phyloP scores from a whole-genome alignment of 495 filamentous ascomycete species.

The Sordaria brevicollis region DNA sequence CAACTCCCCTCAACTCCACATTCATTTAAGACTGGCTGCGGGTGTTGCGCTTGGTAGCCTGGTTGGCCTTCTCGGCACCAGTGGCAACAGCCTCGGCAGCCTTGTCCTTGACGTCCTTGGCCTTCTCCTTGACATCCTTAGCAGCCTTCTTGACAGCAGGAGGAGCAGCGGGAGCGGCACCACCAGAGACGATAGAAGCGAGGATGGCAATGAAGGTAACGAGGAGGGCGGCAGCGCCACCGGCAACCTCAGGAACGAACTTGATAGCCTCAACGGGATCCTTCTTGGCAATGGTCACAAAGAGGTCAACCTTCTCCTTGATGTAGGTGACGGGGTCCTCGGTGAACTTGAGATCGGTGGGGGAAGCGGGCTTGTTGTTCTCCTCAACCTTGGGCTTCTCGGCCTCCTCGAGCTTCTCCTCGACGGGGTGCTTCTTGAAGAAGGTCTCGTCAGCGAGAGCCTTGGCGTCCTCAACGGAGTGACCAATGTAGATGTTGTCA shows the following conservation, averaged over 20 bases:
- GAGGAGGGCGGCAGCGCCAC: slow-evolving; percentile 58
- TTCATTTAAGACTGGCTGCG: slow-evolving; percentile 31
- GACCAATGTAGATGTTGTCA: slow-evolving; percentile 99
- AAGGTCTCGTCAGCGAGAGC: slow-evolving; percentile 88
- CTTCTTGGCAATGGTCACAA: slow-evolving; percentile 72
- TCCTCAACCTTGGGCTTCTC: slow-evolving; percentile 69
- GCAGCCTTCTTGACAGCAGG: slow-evolving; percentile 45
- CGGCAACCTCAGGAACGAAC: slow-evolving; percentile 84
- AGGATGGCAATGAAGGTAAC: slow-evolving; percentile 60
- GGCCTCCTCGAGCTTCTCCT: slow-evolving; percentile 74
- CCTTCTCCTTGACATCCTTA: slow-evolving; percentile 64
- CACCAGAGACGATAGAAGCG: slow-evolving; percentile 38
- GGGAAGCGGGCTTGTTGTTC: slow-evolving; percentile 48
- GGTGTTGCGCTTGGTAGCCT: slow-evolving; percentile 45
- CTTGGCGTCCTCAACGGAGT: slow-evolving; percentile 88
- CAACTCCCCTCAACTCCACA: slow-evolving; percentile 1
- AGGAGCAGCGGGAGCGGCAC: slow-evolving; percentile 27
- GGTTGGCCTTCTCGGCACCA: slow-evolving; percentile 56
- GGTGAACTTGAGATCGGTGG: slow-evolving; percentile 73
- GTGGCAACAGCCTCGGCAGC: slow-evolving; percentile 55
- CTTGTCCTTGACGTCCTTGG: slow-evolving; percentile 70
- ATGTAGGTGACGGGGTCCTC: slow-evolving; percentile 87
- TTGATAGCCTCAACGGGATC: slow-evolving; percentile 86
- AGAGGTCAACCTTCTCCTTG: slow-evolving; percentile 84
- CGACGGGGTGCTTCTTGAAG: slow-evolving; percentile 79